Conservation (phyloP, 2,329 filamentous ascomycete species). For the Diplocarpon mali region DNA sequence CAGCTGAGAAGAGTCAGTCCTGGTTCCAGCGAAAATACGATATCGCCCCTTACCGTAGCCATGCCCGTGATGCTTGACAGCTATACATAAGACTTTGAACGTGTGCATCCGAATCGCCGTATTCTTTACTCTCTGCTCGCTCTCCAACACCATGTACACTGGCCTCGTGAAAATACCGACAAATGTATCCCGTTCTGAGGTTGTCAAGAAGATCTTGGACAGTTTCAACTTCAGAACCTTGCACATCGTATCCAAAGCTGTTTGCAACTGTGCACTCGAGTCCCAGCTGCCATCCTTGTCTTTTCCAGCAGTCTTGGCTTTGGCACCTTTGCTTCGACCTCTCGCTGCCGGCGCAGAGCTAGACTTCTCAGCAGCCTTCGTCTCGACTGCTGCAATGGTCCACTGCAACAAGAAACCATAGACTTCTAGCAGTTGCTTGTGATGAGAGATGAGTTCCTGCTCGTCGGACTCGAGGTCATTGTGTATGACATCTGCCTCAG, state of each 20-base stretch:
- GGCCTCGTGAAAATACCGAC: conserved; percentile 84
- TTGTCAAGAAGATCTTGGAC: conserved; percentile 87
- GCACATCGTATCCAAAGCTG: conserved; percentile 85
- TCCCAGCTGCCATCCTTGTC: conserved; percentile 75
- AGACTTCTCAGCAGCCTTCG: conserved; percentile 84
- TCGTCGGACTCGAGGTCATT: conserved; percentile 85
- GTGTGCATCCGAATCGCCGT: conserved; percentile 89
- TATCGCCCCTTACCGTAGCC: conserved; percentile 61
- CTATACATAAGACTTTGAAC: conserved; percentile 93
- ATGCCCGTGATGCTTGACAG: conserved; percentile 95
- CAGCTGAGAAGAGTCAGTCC: conserved; percentile 45
- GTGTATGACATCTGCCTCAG: conserved; percentile 76
- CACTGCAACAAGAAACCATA: conserved; percentile 92
- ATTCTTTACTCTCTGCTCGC: conserved; percentile 82
- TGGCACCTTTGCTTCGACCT: conserved; percentile 64
- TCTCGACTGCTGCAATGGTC: conserved; percentile 89
- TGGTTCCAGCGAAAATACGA: conserved; percentile 10
- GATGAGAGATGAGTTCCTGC: conserved; percentile 72
- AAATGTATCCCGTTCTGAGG: conserved; percentile 91
- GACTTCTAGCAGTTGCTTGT: conserved; percentile 86
- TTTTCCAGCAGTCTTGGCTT: conserved; percentile 48
- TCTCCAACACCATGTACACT: conserved; percentile 89
- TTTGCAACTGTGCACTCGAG: conserved; percentile 75
- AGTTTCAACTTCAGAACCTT: conserved; percentile 91
- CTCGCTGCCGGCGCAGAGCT: conserved; percentile 58